Conservation (phyloP, 352 stramenopile genomes). For the Aphanomyces euteiches region DNA sequence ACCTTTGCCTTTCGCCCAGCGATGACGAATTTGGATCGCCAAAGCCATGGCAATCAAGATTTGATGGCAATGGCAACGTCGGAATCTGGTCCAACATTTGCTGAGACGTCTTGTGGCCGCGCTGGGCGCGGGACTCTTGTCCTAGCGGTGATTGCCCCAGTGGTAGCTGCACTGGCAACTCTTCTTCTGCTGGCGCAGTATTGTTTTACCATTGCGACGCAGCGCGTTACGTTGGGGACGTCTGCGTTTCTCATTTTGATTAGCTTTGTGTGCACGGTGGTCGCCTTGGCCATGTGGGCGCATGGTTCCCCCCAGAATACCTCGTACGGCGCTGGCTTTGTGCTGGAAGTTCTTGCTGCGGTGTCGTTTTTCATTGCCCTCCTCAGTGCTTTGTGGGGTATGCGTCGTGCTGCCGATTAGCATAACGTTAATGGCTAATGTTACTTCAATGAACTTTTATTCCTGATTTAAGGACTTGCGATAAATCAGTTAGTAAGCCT, state of each 20-base stretch:
- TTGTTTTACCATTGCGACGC: not conserved
- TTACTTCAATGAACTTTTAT: too few relatives aligned
- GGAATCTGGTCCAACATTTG: not conserved
- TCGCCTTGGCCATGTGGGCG: not conserved
- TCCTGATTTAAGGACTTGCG: too few relatives aligned
- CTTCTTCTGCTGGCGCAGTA: not conserved
- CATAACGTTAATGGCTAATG: too few relatives aligned
- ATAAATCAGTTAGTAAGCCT: too few relatives aligned
- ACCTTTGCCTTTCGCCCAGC: not conserved
- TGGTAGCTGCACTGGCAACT: not conserved
- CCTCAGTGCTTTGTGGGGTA: not conserved
- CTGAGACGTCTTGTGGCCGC: not conserved
- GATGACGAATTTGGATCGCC: not conserved
- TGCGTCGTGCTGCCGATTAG: not conserved
- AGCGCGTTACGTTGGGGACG: not conserved
- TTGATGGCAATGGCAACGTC: not conserved
- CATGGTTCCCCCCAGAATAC: not conserved
- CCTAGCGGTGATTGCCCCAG: not conserved
- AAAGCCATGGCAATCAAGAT: not conserved
- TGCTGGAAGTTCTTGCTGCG: not conserved
- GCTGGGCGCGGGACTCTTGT: not conserved
- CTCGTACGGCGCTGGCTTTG: not conserved
- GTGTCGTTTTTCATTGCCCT: not conserved
- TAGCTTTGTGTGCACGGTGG: not conserved
- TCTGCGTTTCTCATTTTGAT: not conserved